Base-by-base conservation (phyloP, 495 filamentous ascomycete genomes). In the Neurospora tetrasperma region DNA sequence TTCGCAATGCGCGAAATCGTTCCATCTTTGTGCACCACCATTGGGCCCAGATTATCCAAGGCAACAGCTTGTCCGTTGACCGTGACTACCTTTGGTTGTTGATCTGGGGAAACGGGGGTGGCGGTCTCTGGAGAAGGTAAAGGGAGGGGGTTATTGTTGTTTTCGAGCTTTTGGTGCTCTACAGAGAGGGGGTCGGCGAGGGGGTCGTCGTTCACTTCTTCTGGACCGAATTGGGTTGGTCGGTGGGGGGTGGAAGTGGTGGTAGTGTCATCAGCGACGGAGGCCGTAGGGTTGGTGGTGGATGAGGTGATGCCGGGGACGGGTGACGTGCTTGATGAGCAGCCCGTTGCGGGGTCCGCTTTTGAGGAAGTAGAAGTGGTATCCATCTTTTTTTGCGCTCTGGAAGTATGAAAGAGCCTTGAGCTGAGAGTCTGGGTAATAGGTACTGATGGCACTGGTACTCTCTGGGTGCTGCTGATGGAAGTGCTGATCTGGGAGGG, bases 21-120 rank as follows among this genome's bases (percentile, higher is more conserved):
- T 16, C 90, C 90, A 80, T 92, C 89, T 44, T 83, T 77, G 75
- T 89, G 89, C n/a, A 92, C 88, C 2, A 92, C 88, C 79, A 91
- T 85, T 4, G 90, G 90, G 0, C 90, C 90, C 0, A 92, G 78
- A 71, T 87, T 83, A 77, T 90, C 88, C 0, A 91, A 80, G 18
- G 82, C 84, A 3, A 89, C 82, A 1, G 83, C 80, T 4, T 82
- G 80, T 4, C 82, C 83, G 76, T 86, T 86, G 6, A 83, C 83
- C 66, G 85, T 83, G 2, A 90, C 78, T n/a, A 87, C 84, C 6
- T 89, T 82, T 20, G 77, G 76, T 59, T 59, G 20, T 5, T 59
- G 20, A 5, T 59, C 48, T 0, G 48, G 48, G 2, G 20, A 4
- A 1, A 18, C 70, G 66, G 40, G 70, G 59, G 59, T 70, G 41